Evolutionary conservation across 495 filamentous ascomycete species (phyloP).

Genomic region (Aspergillus hancockii): DNA sequence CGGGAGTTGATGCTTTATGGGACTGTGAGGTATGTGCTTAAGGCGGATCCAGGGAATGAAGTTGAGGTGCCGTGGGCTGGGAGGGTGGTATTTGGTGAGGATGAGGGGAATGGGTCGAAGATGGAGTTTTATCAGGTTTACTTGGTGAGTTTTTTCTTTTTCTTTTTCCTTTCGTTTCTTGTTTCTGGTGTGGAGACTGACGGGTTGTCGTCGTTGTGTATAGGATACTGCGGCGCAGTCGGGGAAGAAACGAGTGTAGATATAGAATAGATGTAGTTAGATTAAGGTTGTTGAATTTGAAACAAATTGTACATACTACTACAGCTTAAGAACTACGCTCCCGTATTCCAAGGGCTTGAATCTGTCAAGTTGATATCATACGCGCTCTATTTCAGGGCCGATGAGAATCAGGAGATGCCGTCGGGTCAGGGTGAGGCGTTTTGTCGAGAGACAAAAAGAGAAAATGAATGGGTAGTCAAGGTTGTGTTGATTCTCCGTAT

Average conservation of each 20-base stretch:
- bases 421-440: background rate
- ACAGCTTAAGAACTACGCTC: background rate
- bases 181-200: slow-evolving; percentile 1
- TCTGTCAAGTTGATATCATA: background rate
- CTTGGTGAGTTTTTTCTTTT: slow-evolving; percentile 48
- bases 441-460: background rate
- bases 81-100: slow-evolving; percentile 51
- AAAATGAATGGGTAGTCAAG: background rate
- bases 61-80: slow-evolving; percentile 56
- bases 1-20: slow-evolving; percentile 65
- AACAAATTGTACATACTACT: background rate
- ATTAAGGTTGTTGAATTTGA: background rate
- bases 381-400: background rate
- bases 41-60: slow-evolving; percentile 42
- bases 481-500: slow-evolving; percentile 5
- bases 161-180: slow-evolving; percentile 16
- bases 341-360: background rate
- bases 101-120: slow-evolving; percentile 46
- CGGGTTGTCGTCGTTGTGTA: background rate
- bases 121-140: slow-evolving; percentile 70
- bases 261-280: slow-evolving; percentile 5
- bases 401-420: background rate
- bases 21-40: slow-evolving; percentile 56
- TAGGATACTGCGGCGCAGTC: slow-evolving; percentile 44
- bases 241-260: slow-evolving; percentile 33